Evolutionary conservation across 129 eudicot genomes (phyloP), one percentile per base, ranked within the genome.

Genomic region (Centrapalus pauciflorus): DNA sequence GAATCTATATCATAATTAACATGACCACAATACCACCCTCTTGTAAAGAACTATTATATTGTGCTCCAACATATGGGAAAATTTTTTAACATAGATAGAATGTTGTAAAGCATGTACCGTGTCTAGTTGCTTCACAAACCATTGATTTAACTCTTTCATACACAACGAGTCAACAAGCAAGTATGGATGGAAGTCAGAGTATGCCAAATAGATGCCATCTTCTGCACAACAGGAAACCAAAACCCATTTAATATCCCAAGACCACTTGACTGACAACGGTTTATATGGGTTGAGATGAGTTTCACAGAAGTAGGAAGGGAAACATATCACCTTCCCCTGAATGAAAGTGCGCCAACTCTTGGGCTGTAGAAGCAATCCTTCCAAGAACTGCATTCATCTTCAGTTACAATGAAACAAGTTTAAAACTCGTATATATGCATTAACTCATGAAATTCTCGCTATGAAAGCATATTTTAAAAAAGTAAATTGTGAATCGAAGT

Each of bases 341-440:
- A 80, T 94, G 99, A 80, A 89, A 86, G 56, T 82, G 99, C 28
- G 95, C 87, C 86, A 93, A 75, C 76, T 93, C 99, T 78, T 89
- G 87, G 7, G 99, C 83, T 59, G 96, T 89, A 30, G 96, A 78
- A 59, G 95, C 95, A 79, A 93, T 84, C 86, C 84, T 77, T 66
- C 86, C 99, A 71, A 93, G 99, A 80, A 89, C 99, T 68, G 95
- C 87, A 80, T 93, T 86, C 96, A 93, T 89, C 99, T 89, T 56
- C 48, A 40, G 30, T 41, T 35, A 67, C 60, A 83, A 66, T 32
- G 51, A 62, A 74, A 72, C 67, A 64, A 58, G 54, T 66, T 69
- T 62, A 67, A n/a, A 28, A 55, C 51, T 33, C 29, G 0, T 33
- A 48, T 16, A 50, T 64, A 40, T 52, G 26, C 32, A 48, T 30